phyloP scores from a whole-genome alignment of 495 filamentous ascomycete species.

The Podospora australis region DNA sequence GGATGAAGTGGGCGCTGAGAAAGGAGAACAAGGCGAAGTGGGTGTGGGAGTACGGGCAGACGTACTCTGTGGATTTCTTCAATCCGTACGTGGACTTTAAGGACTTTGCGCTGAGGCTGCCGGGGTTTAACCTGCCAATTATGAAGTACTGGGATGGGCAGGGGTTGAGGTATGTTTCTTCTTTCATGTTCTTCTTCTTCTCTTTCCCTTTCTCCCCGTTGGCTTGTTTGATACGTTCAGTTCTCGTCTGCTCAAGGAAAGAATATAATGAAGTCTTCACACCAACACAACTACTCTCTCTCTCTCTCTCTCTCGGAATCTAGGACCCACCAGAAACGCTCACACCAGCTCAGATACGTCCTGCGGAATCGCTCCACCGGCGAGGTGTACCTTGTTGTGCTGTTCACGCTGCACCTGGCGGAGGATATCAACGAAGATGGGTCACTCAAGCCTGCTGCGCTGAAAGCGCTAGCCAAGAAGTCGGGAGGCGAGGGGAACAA shows the following conservation, averaged over 20 bases:
- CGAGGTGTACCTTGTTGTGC: constrained; percentile 67
- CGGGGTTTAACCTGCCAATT: constrained; percentile 70
- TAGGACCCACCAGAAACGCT: constrained; percentile 40
- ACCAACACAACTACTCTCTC: constrained; percentile 1
- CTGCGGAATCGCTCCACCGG: constrained; percentile 67
- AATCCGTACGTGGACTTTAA: constrained; percentile 85
- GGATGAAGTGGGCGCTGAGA: constrained; percentile 60
- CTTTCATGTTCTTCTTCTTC: neutral
- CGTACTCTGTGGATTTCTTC: constrained; percentile 77
- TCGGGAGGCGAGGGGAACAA: constrained; percentile 7
- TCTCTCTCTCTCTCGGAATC: constrained; percentile 3
- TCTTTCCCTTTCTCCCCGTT: too few relatives aligned
- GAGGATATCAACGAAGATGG: constrained; percentile 56
- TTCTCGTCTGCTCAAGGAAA: too few relatives aligned
- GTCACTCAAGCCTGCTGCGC: constrained; percentile 40
- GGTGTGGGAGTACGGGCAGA: constrained; percentile 43
- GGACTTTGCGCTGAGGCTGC: constrained; percentile 73
- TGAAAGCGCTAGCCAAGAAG: constrained; percentile 12
- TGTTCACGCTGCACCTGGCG: constrained; percentile 65
- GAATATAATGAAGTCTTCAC: too few relatives aligned
- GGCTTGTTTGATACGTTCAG: too few relatives aligned
- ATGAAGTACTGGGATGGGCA: constrained; percentile 79
- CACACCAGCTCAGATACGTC: constrained; percentile 76
- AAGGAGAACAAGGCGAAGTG: constrained; percentile 43
- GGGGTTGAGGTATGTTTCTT: constrained; percentile 36